These are phyloP conservation scores for Penicillium sp. DNA, from an alignment of 2,329 filamentous ascomycete genomes.

Conservation along the genomic window DNA sequence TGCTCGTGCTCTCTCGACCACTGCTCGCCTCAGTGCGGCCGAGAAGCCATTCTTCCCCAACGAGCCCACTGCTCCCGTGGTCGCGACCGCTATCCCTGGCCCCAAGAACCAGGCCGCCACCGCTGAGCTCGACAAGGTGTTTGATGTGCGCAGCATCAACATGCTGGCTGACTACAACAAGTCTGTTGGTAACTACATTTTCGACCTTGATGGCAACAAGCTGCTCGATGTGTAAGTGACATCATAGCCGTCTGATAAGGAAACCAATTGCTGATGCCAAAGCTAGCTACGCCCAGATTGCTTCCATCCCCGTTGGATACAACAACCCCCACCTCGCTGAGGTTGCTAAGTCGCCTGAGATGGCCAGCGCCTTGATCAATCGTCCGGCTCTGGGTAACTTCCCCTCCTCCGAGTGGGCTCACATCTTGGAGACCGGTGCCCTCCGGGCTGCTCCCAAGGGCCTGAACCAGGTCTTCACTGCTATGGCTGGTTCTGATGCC, in stretches of 20 bases:
- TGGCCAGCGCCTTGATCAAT: constrained; percentile 81
- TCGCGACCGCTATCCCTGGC: constrained; percentile 68
- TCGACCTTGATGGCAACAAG: constrained; percentile 53
- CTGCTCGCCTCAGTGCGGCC: constrained; percentile 34
- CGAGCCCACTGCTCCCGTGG: constrained; percentile 57
- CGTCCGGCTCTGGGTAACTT: constrained; percentile 89
- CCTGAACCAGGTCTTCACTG: constrained; percentile 85
- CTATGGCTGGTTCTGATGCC: constrained; percentile 84
- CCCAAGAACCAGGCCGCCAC: constrained; percentile 70
- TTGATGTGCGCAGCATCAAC: constrained; percentile 83
- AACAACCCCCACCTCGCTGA: constrained; percentile 77
- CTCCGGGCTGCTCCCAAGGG: constrained; percentile 81
- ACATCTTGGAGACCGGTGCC: constrained; percentile 75
- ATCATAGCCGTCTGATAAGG: background rate
- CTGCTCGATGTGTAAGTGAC: constrained; percentile 51
- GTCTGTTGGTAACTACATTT: constrained; percentile 74
- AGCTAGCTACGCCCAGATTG: constrained; percentile 79
- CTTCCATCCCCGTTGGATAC: constrained; percentile 88
- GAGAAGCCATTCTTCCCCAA: constrained; percentile 57
- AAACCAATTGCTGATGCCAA: background rate
- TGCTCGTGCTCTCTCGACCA: constrained; percentile 37
- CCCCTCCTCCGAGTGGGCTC: constrained; percentile 79
- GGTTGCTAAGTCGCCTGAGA: constrained; percentile 72
- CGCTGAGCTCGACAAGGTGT: constrained; percentile 72
- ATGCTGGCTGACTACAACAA: constrained; percentile 75